phyloP scores from a whole-genome alignment of 2,329 filamentous ascomycete genomes.

The Neofusicoccum cordaticola region DNA sequence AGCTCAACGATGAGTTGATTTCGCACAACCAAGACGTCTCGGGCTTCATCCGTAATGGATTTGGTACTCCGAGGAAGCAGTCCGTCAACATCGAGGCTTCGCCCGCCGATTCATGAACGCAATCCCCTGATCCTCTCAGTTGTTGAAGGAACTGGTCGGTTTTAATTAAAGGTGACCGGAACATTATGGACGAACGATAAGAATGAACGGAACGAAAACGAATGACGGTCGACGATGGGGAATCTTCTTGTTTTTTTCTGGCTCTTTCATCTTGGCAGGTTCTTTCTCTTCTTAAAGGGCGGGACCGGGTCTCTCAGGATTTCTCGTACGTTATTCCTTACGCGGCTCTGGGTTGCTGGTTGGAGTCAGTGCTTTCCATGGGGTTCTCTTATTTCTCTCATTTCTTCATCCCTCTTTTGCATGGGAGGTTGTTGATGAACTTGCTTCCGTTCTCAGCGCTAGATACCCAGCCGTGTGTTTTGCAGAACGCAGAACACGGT shows the following conservation, averaged over 20 bases:
- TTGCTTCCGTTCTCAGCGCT: slow-evolving; percentile 8
- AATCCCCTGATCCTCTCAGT: not conserved
- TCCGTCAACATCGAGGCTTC: not conserved
- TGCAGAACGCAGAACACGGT: not conserved
- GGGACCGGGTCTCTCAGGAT: not conserved
- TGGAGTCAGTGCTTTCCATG: not conserved
- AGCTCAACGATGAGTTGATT: slow-evolving; percentile 16
- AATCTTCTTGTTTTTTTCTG: not conserved
- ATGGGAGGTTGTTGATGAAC: slow-evolving; percentile 6
- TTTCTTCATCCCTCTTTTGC: not conserved
- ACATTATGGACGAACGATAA: not conserved
- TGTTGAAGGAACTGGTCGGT: not conserved
- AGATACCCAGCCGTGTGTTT: slow-evolving; percentile 6
- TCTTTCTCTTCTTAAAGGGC: not conserved
- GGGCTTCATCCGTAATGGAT: slow-evolving; percentile 5
- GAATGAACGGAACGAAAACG: not conserved
- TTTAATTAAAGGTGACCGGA: not conserved
- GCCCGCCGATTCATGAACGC: not conserved
- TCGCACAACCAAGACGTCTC: slow-evolving; percentile 11
- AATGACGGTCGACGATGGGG: slow-evolving; percentile 2
- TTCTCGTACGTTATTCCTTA: not conserved
- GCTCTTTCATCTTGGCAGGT: not conserved
- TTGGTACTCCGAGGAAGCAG: not conserved
- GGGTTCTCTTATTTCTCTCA: not conserved
- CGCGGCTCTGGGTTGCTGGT: not conserved